Evolutionary conservation across 176 grass and related monocot species (phyloP).

Genomic region (Themeda triandra): DNA sequence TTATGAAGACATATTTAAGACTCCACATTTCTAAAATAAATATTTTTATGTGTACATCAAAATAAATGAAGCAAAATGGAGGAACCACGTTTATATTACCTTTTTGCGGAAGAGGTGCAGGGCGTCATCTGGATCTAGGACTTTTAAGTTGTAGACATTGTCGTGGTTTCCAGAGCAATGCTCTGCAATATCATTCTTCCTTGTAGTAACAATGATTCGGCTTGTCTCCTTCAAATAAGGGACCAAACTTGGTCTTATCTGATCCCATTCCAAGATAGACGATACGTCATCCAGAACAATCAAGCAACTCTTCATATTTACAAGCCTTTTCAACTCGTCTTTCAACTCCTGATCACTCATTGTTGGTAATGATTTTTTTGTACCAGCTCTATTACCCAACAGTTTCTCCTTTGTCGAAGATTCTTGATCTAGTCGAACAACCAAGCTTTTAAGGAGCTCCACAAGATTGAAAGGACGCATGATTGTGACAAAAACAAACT

Average conservation of each 20-base stretch:
- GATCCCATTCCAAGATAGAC: not conserved
- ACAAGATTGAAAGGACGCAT: not conserved
- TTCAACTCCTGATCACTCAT: not conserved
- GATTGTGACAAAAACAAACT: too few relatives aligned
- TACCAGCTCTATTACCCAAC: not conserved
- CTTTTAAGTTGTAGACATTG: not conserved
- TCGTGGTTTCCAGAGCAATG: not conserved
- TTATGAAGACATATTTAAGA: too few relatives aligned
- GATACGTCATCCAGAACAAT: constrained; percentile 20
- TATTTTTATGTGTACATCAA: too few relatives aligned
- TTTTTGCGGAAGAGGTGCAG: not conserved
- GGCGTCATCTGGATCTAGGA: not conserved
- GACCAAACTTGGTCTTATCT: not conserved
- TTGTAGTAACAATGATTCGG: constrained; percentile 7
- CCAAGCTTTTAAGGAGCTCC: not conserved
- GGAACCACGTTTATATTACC: not conserved
- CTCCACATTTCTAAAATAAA: too few relatives aligned
- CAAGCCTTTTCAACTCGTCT: not conserved
- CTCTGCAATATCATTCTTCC: not conserved
- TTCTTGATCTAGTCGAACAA: not conserved
- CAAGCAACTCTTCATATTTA: not conserved
- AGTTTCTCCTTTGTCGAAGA: not conserved
- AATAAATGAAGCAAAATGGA: not conserved
- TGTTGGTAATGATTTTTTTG: not conserved
- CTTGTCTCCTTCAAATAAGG: not conserved